Percentiles rank a stretch among this genome's conserved stretches.
phyloP scores from a whole-genome alignment of 345 rosid genomes.

The Raphanus raphanistrum region DNA sequence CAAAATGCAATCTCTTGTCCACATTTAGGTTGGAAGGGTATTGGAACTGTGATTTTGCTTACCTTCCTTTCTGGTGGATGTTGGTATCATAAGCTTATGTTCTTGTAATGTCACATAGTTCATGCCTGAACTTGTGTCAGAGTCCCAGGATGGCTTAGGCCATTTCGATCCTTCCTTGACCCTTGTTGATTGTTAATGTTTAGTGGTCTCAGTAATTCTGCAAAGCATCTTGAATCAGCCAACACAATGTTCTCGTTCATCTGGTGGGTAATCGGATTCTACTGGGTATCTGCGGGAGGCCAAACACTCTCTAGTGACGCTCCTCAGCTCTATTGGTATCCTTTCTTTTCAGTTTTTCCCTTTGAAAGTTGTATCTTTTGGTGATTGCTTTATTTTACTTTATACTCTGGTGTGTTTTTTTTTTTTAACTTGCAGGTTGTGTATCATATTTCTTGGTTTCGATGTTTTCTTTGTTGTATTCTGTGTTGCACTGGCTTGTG shows the following conservation, averaged over 20 bases:
- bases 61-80: background rate
- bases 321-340: constrained; percentile 5
- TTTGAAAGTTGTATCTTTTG: background rate
- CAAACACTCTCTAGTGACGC: constrained; percentile 2
- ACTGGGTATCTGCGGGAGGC: background rate
- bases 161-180: background rate
- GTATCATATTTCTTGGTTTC: background rate
- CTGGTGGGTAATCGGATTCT: background rate
- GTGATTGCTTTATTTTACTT: background rate
- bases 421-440: background rate
- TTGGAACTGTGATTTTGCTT: background rate
- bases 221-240: constrained; percentile 4
- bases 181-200: background rate
- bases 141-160: background rate
- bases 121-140: background rate
- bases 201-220: background rate
- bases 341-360: background rate
- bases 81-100: background rate
- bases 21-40: background rate
- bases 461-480: background rate
- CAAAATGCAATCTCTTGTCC: background rate
- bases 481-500: constrained; percentile 5
- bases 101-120: background rate
- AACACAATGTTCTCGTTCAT: background rate
- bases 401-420: background rate